Evolutionary conservation across 2,329 filamentous ascomycete genomes (phyloP).

Genomic region (Zalaria sp.): DNA sequence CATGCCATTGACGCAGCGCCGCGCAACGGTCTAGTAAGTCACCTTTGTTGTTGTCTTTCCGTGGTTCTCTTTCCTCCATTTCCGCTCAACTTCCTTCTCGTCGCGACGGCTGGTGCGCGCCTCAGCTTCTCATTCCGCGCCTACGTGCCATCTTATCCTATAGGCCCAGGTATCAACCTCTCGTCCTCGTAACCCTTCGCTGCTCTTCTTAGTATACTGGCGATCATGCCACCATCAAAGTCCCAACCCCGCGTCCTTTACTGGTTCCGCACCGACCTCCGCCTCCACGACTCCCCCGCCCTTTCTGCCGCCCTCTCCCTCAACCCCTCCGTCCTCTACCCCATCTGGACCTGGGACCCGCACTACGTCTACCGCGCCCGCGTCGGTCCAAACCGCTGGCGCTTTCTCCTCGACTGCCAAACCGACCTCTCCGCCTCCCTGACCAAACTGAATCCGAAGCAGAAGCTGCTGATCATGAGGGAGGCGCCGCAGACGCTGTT

Average conservation of each 20-base stretch:
- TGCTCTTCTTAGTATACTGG: neutral
- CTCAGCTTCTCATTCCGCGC: no score
- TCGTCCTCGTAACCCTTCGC: no score
- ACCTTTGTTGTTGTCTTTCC: no score
- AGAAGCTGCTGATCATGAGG: constrained; percentile 56
- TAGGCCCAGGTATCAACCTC: no score
- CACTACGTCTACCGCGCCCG: constrained; percentile 63
- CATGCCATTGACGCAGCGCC: no score
- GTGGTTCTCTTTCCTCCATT: no score
- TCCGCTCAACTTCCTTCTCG: no score
- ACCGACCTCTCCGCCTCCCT: constrained; percentile 54
- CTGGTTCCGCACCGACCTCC: constrained; percentile 67
- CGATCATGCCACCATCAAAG: constrained; percentile 8
- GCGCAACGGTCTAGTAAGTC: no score
- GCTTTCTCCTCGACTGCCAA: constrained; percentile 64
- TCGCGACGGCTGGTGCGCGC: no score
- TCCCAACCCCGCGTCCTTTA: constrained; percentile 48
- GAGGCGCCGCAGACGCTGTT: constrained; percentile 59
- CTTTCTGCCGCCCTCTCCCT: constrained; percentile 58
- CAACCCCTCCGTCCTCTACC: constrained; percentile 54
- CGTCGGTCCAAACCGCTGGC: constrained; percentile 60
- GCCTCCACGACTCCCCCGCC: constrained; percentile 64
- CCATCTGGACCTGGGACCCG: constrained; percentile 69
- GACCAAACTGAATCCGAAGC: constrained; percentile 53
- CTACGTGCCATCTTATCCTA: no score